phyloP scores from a whole-genome alignment of 2,329 filamentous ascomycete genomes.

The Metarhizium anisopliae region DNA sequence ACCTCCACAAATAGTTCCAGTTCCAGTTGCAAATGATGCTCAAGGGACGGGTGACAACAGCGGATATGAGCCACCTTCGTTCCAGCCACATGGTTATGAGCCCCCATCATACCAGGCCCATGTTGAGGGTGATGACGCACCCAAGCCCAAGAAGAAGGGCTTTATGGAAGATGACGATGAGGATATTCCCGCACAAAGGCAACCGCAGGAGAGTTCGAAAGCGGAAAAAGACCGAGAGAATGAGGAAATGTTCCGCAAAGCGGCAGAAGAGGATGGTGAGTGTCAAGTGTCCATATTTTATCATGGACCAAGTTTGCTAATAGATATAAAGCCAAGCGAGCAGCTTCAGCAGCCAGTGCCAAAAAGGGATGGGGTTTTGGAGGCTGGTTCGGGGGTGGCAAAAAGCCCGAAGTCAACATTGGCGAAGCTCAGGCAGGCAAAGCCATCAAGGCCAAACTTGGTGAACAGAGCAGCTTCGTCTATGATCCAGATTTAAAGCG shows the following conservation, averaged over 20 bases:
- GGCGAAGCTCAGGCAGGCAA: conserved; percentile 43
- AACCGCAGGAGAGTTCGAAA: conserved; percentile 48
- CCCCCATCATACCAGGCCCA: conserved; percentile 49
- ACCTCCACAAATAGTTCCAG: conserved; percentile 29
- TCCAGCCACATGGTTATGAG: conserved; percentile 50
- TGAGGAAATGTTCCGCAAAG: conserved; percentile 76
- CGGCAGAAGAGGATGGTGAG: conserved; percentile 67
- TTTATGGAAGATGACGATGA: conserved; percentile 76
- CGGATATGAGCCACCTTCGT: conserved; percentile 54
- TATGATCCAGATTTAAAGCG: conserved; percentile 95
- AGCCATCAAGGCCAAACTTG: conserved; percentile 85
- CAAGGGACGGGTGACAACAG: conserved; percentile 23
- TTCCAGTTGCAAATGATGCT: conserved; percentile 7
- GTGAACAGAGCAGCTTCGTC: conserved; percentile 85
- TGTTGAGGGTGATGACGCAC: conserved; percentile 36
- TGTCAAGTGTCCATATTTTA: background rate
- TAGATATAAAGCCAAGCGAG: conserved; percentile 47
- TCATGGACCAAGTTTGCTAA: background rate
- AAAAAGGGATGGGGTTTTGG: conserved; percentile 74
- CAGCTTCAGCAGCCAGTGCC: conserved; percentile 32
- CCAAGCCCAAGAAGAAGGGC: conserved; percentile 63
- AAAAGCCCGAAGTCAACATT: conserved; percentile 37
- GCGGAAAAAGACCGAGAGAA: conserved; percentile 68
- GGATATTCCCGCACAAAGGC: conserved; percentile 43
- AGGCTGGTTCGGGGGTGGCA: conserved; percentile 74